Percentiles rank a stretch among this genome's conserved stretches.
phyloP scores from a whole-genome alignment of 257 asterid genomes.

The Anisodus acutangulus region DNA sequence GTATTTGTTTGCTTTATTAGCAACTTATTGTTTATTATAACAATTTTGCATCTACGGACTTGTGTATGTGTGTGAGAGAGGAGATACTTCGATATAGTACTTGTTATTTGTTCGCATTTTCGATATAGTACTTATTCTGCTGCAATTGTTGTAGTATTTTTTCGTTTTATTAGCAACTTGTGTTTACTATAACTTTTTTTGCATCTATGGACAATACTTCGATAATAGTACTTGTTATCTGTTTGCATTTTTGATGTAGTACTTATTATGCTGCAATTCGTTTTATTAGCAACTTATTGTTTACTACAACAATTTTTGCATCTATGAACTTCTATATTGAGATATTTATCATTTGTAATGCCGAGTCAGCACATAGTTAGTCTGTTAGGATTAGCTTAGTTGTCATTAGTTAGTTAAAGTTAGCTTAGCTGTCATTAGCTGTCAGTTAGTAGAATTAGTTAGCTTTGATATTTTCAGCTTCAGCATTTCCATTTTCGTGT shows the following conservation, averaged over 20 bases:
- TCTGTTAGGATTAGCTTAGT: too few species aligned
- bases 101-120: neutral
- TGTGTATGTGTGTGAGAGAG: neutral
- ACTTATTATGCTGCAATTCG: neutral
- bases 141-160: neutral
- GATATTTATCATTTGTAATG: neutral
- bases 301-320: neutral
- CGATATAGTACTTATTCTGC: neutral
- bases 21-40: neutral
- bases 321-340: too few species aligned
- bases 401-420: too few species aligned
- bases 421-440: too few species aligned
- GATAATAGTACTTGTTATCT: neutral
- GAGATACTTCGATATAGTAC: neutral
- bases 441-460: too few species aligned
- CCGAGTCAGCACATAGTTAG: too few species aligned
- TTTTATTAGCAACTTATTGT: neutral
- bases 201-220: neutral
- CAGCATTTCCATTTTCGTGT: too few species aligned
- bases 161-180: neutral
- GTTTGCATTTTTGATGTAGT: neutral
- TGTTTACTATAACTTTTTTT: too few species aligned
- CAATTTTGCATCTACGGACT: neutral
- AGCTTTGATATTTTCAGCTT: too few species aligned
- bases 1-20: neutral